A percentile compares a stretch with the other conserved stretches of the same genome.
phyloP scores from a whole-genome alignment of 75 land plant species.

The Sequoiadendron giganteum region DNA sequence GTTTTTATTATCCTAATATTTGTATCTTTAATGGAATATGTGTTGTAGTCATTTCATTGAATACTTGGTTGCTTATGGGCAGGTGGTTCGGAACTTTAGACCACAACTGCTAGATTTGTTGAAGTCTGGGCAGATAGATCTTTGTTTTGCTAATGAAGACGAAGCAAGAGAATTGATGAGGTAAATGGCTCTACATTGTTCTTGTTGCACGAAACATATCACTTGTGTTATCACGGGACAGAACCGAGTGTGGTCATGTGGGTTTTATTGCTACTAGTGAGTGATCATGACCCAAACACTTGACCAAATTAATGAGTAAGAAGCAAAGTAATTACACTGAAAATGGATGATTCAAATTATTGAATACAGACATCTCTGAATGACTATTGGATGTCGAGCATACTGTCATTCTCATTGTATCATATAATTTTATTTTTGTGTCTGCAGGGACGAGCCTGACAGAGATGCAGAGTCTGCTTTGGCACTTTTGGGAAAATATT shows the following conservation, averaged over 20 bases:
- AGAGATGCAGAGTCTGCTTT: slow-evolving; percentile 70
- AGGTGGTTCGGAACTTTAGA: slow-evolving; percentile 86
- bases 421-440: background rate
- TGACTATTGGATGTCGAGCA: background rate
- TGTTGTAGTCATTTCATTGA: background rate
- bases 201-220: background rate
- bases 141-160: slow-evolving; percentile 97
- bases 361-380: background rate
- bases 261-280: background rate
- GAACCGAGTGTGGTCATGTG: background rate
- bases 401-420: background rate
- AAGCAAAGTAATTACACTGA: background rate
- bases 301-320: background rate
- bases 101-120: slow-evolving; percentile 57
- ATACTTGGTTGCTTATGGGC: slow-evolving; percentile 12
- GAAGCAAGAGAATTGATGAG: slow-evolving; percentile 86
- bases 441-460: slow-evolving; percentile 52
- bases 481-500: slow-evolving; percentile 56
- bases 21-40: background rate
- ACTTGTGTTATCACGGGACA: background rate
- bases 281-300: background rate
- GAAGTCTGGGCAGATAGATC: slow-evolving; percentile 74
- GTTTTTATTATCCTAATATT: background rate
- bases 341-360: background rate
- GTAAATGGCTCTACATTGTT: slow-evolving; percentile 19